Evolutionary conservation across 495 filamentous ascomycete genomes (phyloP), one percentile per base, ranked within the genome.

Genomic region (Amniculicola lignicola): DNA sequence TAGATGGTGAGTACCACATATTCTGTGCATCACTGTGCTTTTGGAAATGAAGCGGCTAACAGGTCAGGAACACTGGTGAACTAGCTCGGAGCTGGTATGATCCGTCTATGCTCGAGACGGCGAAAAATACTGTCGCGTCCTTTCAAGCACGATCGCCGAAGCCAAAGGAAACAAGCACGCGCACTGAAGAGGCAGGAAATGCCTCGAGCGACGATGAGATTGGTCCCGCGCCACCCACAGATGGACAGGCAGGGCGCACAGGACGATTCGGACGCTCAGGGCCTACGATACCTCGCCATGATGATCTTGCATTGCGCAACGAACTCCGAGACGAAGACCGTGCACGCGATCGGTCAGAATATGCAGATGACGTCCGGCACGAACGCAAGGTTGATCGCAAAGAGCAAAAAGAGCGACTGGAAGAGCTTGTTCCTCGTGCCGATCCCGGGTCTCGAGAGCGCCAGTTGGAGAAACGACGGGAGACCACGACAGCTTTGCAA

Each of bases 61-160:
- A 66, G 71, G 62, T 68, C 71, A 90, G 86, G 86, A 98, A 98
- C 74, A 84, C 82, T 67, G 89, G 87, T 72, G 90, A 95, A 76
- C 76, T 98, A 49, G 86, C 89, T 1, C 85, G 90, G 69, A 90
- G 90, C 21, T 98, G 93, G 92, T 98, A 98, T 69, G 87, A 90
- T 61, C 85, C 90, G 11, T 52, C 49, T 16, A 71, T 60, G 42
- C 68, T 67, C 55, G 39, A 50, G 35, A 69, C 47, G 37, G 63
- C 63, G 15, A 24, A 48, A 39, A 27, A 45, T 38, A 56, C 53
- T 4, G 25, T 55, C 15, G 31, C 35, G 4, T 42, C 49, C 1
- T 43, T 18, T 36, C 29, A 19, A 21, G 9, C 23, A 24, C 19
- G 38, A 12, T 36, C 36, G 27, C 29, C 35, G 2, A 36, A 49